Evolutionary conservation across 495 filamentous ascomycete species (phyloP).

Genomic region (Neurospora sp.): DNA sequence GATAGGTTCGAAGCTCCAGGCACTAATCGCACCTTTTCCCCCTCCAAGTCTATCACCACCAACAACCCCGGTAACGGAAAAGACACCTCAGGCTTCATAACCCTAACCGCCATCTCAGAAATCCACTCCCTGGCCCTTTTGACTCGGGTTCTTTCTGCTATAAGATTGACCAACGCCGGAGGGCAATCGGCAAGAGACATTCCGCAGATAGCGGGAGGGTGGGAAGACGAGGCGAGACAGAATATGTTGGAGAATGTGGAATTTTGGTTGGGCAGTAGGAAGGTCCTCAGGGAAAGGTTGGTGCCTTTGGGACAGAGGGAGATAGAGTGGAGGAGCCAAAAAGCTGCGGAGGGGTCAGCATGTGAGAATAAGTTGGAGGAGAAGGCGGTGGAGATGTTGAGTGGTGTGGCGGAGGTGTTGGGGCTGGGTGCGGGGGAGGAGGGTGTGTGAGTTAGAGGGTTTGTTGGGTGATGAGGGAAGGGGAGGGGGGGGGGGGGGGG

Average conservation of each 20-base stretch:
- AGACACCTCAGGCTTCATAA: constrained; percentile 40
- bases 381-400: constrained; percentile 56
- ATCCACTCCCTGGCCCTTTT: constrained; percentile 68
- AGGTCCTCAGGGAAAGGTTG: constrained; percentile 54
- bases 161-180: constrained; percentile 45
- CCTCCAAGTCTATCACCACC: not conserved
- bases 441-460: constrained; percentile 1
- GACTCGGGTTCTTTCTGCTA: constrained; percentile 49
- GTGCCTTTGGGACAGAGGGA: constrained; percentile 64
- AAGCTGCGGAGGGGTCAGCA: constrained; percentile 16
- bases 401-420: constrained; percentile 40
- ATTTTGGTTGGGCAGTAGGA: constrained; percentile 53
- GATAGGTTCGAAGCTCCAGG: constrained; percentile 49
- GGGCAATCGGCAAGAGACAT: constrained; percentile 39
- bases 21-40: constrained; percentile 28
- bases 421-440: constrained; percentile 34
- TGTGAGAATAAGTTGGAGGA: constrained; percentile 60
- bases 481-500: not conserved
- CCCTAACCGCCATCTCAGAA: constrained; percentile 62
- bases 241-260: constrained; percentile 67
- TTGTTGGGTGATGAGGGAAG: not conserved
- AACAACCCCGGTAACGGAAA: not conserved
- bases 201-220: constrained; percentile 49
- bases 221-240: constrained; percentile 46
- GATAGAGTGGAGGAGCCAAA: constrained; percentile 44